Evolutionary conservation across 768 basidiomycete species (phyloP).

Genomic region (Wakefieldia striispora): DNA sequence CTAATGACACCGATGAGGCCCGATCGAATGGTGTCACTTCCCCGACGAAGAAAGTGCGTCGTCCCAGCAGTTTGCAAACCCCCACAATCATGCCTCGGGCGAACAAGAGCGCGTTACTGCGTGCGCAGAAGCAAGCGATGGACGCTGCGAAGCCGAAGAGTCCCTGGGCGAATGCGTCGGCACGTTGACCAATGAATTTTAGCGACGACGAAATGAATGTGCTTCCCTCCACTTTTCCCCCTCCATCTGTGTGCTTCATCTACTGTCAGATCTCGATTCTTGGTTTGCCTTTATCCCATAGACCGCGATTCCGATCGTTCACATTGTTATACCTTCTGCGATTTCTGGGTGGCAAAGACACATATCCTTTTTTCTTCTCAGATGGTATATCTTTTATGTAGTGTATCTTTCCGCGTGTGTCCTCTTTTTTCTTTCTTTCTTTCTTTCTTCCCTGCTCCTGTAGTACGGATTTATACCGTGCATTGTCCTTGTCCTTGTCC

Average conservation of each 20-base stretch:
- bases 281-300: constrained; percentile 1
- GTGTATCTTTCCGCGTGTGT: constrained; percentile 6
- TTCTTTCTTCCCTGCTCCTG: background rate
- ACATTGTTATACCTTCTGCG: constrained; percentile 12
- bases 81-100: constrained; percentile 67
- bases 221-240: background rate
- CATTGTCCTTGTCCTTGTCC: background rate
- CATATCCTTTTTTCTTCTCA: constrained; percentile 2
- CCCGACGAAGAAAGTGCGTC: constrained; percentile 37
- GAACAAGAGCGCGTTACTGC: constrained; percentile 72
- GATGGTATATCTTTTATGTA: constrained; percentile 15
- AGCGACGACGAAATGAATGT: background rate
- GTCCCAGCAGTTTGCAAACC: constrained; percentile 54
- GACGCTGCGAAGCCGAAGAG: constrained; percentile 33
- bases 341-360: constrained; percentile 16
- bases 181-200: constrained; percentile 13
- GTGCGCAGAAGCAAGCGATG: constrained; percentile 60
- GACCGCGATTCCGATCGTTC: constrained; percentile 20
- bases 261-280: constrained; percentile 10
- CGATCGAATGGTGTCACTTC: constrained; percentile 12
- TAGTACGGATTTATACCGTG: constrained; percentile 8
- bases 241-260: constrained; percentile 18
- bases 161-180: constrained; percentile 32
- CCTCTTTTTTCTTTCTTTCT: background rate
- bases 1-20: constrained; percentile 24